These are phyloP conservation scores for Rhodotorula sphaerocarpa DNA, from an alignment of 768 basidiomycete genomes.

Conservation along the genomic window DNA sequence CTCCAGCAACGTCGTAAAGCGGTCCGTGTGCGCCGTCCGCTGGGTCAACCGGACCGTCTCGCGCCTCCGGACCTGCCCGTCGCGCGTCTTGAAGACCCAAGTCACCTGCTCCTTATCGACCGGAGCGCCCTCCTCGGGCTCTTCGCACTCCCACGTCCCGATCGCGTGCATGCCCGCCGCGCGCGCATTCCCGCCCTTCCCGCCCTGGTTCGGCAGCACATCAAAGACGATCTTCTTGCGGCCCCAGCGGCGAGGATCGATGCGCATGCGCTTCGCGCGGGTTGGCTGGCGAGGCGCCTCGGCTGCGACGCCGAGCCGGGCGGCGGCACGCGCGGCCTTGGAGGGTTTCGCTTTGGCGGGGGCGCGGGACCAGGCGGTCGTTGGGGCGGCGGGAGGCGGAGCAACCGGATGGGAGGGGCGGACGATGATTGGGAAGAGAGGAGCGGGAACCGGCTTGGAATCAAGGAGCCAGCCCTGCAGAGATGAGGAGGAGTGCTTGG, in stretches of 20 bases:
- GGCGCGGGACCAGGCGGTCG: constrained; percentile 29
- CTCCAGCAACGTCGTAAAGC: constrained; percentile 24
- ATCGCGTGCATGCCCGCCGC: not conserved
- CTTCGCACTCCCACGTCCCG: constrained; percentile 31
- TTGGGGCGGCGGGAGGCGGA: constrained; percentile 11
- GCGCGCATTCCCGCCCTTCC: not conserved
- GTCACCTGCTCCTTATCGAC: constrained; percentile 1
- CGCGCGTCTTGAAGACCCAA: constrained; percentile 28
- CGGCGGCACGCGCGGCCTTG: constrained; percentile 7
- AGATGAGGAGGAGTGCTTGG: not conserved
- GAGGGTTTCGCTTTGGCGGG: constrained; percentile 15
- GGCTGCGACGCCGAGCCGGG: not conserved
- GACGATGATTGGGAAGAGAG: constrained; percentile 28
- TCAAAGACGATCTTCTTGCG: constrained; percentile 16
- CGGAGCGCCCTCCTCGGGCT: constrained; percentile 1
- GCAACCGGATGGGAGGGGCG: constrained; percentile 29
- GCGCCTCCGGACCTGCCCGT: constrained; percentile 13
- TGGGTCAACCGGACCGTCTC: constrained; percentile 18
- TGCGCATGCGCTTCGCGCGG: constrained; percentile 23
- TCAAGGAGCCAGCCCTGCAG: constrained; percentile 34
- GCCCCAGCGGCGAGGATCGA: constrained; percentile 29
- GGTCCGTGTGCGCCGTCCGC: constrained; percentile 20
- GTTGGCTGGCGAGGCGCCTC: constrained; percentile 4
- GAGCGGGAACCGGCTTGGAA: constrained; percentile 8
- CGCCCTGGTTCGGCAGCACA: not conserved